Evolutionary conservation across 345 rosid genomes (phyloP).

Genomic region (Lepidium africanum): DNA sequence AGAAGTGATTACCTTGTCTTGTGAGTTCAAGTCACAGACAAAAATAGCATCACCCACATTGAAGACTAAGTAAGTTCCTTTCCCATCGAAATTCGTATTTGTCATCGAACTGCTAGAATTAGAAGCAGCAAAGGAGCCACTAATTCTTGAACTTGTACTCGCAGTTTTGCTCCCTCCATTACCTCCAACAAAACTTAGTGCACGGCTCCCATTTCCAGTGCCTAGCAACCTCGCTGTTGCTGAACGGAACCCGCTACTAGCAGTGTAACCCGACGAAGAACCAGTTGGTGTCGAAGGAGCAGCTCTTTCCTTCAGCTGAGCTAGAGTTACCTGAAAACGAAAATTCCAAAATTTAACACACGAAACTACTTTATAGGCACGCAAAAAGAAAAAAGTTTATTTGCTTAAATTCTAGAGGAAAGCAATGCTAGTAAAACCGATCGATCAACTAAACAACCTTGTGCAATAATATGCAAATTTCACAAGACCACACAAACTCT

Average conservation of each 20-base stretch:
- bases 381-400: too few relatives aligned
- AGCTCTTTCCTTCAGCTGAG: slow-evolving; percentile 87
- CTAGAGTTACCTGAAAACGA: slow-evolving; percentile 66
- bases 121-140: slow-evolving; percentile 77
- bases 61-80: slow-evolving; percentile 93
- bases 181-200: slow-evolving; percentile 87
- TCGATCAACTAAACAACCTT: background rate
- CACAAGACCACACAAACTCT: background rate
- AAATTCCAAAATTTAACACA: too few relatives aligned
- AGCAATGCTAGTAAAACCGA: slow-evolving; percentile 16
- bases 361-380: too few relatives aligned
- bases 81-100: slow-evolving; percentile 84
- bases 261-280: slow-evolving; percentile 61
- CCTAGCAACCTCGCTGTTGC: slow-evolving; percentile 91
- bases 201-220: slow-evolving; percentile 77
- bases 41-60: slow-evolving; percentile 93
- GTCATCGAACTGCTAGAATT: slow-evolving; percentile 50
- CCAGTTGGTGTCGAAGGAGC: slow-evolving; percentile 80
- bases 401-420: background rate
- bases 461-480: background rate
- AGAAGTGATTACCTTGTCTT: slow-evolving; percentile 68
- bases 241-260: slow-evolving; percentile 81
- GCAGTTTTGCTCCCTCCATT: slow-evolving; percentile 80
- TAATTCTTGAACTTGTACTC: slow-evolving; percentile 67
- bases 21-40: slow-evolving; percentile 91